Evolutionary conservation across 768 basidiomycete species (phyloP).

Genomic region (Chiua virens): DNA sequence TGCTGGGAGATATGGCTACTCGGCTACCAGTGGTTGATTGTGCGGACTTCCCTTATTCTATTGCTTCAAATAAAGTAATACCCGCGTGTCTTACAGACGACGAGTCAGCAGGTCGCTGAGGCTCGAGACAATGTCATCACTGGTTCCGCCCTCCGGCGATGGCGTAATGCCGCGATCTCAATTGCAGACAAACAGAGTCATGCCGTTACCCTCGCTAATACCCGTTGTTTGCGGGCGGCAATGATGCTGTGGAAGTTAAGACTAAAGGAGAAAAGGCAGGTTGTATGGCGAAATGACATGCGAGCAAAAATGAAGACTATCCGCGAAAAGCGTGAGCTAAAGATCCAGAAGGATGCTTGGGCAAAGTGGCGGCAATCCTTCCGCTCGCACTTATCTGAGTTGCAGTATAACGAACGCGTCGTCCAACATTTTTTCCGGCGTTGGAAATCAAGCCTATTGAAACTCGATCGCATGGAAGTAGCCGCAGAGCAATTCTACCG

Average conservation of each 20-base stretch:
- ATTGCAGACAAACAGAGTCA: slow-evolving; percentile 41
- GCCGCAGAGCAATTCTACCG: slow-evolving; percentile 50
- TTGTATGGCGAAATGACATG: slow-evolving; percentile 68
- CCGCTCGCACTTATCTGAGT: slow-evolving; percentile 49
- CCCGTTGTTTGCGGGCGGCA: slow-evolving; percentile 41
- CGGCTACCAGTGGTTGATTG: slow-evolving; percentile 70
- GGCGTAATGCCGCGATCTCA: slow-evolving; percentile 48
- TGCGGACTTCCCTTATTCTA: slow-evolving; percentile 39
- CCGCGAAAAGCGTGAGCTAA: slow-evolving; percentile 53
- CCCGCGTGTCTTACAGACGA: slow-evolving; percentile 49
- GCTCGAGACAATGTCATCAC: slow-evolving; percentile 69
- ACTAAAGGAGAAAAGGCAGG: slow-evolving; percentile 54
- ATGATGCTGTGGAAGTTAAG: slow-evolving; percentile 55
- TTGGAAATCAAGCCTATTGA: slow-evolving; percentile 52
- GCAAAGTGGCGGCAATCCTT: slow-evolving; percentile 63
- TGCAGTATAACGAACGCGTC: slow-evolving; percentile 48
- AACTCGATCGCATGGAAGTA: slow-evolving; percentile 44
- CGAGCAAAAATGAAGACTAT: slow-evolving; percentile 65
- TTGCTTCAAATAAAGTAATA: slow-evolving; percentile 15
- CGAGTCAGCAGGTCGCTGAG: slow-evolving; percentile 61
- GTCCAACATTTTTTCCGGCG: slow-evolving; percentile 42
- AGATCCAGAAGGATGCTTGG: slow-evolving; percentile 60
- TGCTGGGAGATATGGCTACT: slow-evolving; percentile 78
- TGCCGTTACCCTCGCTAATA: slow-evolving; percentile 44
- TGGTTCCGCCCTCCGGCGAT: slow-evolving; percentile 56